Conservation (phyloP, 768 basidiomycete genomes). For the Russula sp. region DNA sequence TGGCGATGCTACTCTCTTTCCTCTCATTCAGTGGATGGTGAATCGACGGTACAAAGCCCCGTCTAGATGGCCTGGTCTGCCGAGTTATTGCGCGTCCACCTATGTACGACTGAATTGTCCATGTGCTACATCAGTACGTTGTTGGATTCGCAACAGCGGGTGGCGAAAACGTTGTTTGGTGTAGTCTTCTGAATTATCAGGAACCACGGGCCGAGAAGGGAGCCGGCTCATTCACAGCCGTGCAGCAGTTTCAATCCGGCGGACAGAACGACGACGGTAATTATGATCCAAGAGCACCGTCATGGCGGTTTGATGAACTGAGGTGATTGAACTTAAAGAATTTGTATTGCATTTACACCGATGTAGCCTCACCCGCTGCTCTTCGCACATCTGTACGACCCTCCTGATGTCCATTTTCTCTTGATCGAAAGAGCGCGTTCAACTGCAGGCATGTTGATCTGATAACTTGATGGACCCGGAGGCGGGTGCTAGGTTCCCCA, state of each 20-base stretch:
- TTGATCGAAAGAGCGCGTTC: neutral
- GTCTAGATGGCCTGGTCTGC: neutral
- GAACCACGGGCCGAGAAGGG: neutral
- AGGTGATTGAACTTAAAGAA: neutral
- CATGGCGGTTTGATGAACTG: neutral
- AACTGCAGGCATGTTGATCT: conserved; percentile 12
- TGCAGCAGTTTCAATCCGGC: neutral
- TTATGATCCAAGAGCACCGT: neutral
- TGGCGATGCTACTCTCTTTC: neutral
- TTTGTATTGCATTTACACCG: neutral
- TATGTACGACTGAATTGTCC: too few relatives aligned
- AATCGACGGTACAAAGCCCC: neutral
- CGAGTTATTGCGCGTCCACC: neutral
- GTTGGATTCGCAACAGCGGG: neutral
- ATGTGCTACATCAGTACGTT: neutral
- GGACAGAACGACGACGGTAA: neutral
- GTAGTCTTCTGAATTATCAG: neutral
- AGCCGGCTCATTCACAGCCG: neutral
- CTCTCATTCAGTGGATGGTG: neutral
- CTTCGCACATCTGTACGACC: neutral
- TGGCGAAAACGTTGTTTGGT: neutral
- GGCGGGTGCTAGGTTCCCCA: neutral
- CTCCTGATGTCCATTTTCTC: conserved; percentile 2
- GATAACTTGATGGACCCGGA: neutral
- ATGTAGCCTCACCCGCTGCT: neutral